Base-by-base conservation (phyloP, 2,329 filamentous ascomycete species). In the Drechslera avenae region DNA sequence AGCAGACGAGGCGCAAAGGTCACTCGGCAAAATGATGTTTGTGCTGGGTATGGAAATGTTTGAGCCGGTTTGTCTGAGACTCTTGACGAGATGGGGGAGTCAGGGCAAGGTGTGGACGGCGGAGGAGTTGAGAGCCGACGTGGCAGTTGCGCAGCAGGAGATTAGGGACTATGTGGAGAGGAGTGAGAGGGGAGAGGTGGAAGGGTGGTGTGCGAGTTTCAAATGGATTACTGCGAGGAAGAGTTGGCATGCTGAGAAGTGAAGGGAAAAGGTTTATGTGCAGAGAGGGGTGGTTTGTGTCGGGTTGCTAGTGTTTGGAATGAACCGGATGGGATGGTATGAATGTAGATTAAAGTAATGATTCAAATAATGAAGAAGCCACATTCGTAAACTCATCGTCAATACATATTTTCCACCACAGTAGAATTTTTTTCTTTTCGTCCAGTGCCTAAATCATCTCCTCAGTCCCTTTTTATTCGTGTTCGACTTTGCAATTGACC, bases 191-290 rank as follows among this genome's bases (percentile, higher is more conserved):
- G 54, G 63, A 1, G 62, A 65, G 53, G 63, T 57, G 13, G 64
- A 68, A 26, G 67, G 66, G 1, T 73, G 69, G 70, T 67, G 64
- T 52, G 68, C 68, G 34, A 67, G 59, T 37, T 73, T 72, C 50
- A 71, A 71, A 55, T 73, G 70, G 70, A 60, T 72, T 17, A 63
- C 66, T 4, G 70, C 64, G 19, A 52, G 66, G 50, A 72, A 72
- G 51, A 67, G 59, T 13, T 62, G 61, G 63, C 56, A 66, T 39
- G 53, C 50, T 36, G 45, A 31, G 16, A 49, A 30, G 39, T 43
- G 30, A 39, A 4, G 8, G 51, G 72, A 72, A 50, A 68, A 57
- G 12, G 60, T 59, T 61, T 54, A 66, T 37, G 53, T 48, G 35
- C 39, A 35, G 16, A 43, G 23, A 5, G 23, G 8, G 23, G 33